A percentile compares a stretch with the other conserved stretches of the same genome.
These are phyloP conservation scores for Calonectria multiphialidica DNA, from an alignment of 2,329 filamentous ascomycete genomes.

Conservation along the genomic window DNA sequence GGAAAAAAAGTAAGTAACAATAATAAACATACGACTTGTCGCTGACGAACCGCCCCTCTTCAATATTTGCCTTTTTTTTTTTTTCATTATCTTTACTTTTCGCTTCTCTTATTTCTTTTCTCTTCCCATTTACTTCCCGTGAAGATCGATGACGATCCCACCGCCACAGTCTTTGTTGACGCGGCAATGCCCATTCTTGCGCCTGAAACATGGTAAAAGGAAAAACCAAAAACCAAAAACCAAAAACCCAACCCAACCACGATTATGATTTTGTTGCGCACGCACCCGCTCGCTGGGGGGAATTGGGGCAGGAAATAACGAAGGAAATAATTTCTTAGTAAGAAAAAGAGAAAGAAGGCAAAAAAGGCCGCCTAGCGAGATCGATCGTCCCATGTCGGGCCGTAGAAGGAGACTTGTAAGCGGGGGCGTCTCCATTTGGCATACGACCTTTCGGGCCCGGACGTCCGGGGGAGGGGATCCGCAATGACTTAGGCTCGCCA, in stretches of 20 bases:
- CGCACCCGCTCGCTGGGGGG: too few species aligned
- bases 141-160: not conserved
- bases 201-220: constrained; percentile 2
- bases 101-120: too few species aligned
- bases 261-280: not conserved
- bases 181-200: constrained; percentile 20
- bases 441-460: not conserved
- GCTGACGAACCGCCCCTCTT: not conserved
- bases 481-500: not conserved
- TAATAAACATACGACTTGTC: not conserved
- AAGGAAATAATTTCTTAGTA: not conserved
- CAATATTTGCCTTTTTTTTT: not conserved
- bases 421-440: not conserved
- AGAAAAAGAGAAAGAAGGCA: not conserved
- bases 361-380: not conserved
- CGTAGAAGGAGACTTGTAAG: not conserved
- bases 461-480: not conserved
- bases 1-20: too few species aligned
- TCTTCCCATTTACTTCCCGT: not conserved
- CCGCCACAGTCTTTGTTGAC: constrained; percentile 3
- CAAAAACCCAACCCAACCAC: not conserved
- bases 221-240: too few species aligned
- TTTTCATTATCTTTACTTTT: too few species aligned
- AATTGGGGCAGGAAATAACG: not conserved
- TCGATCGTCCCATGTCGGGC: constrained; percentile 1